Evolutionary conservation across 208 protist species (phyloP), one percentile per base, ranked within the genome.

Genomic region (Trypanosoma platydactyli): DNA sequence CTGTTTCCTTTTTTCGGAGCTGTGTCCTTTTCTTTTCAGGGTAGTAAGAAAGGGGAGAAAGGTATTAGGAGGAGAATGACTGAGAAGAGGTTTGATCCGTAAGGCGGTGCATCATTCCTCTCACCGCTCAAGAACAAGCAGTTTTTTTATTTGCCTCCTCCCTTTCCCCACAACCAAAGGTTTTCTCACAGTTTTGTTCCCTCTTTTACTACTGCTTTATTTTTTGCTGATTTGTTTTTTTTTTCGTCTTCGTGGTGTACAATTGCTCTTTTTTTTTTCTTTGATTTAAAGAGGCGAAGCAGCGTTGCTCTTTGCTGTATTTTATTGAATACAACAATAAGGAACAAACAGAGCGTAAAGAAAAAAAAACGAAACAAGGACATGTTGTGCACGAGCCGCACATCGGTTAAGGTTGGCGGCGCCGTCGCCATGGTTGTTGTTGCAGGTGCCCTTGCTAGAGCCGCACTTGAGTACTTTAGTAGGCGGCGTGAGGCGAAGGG

Each of bases 341-440:
- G 5, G 33, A 3, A 38, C 33, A 38, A 25, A 20, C 22, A 16
- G 3, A n/a, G n/a, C n/a, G 7, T 5, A 0, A 41, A 68, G 38
- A 49, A 69, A 40, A 62, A 63, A 59, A 79, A 73, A 44, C 67
- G 64, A 30, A 71, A 69, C 57, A 68, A 52, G 16, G 44, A 55
- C n/a, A 16, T 25, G 29, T 22, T 12, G 27, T 22, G 56, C 40
- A 30, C 24, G 3, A 38, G 49, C 27, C 15, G 58, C 61, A 5
- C 30, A 25, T 16, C 20, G 16, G 41, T 16, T 1, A 35, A 45
- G 30, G 40, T 41, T n/a, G 54, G n/a, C 5, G 30, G 27, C 35
- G 33, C 42, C 45, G 27, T 44, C 38, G 44, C 24, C 42, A 41
- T 40, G 25, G 27, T 42, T 12, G 48, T 35, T 24, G 59, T 35